These are phyloP conservation scores for Bipolaris gigantea DNA, from an alignment of 2,329 filamentous ascomycete genomes.

Conservation along the genomic window DNA sequence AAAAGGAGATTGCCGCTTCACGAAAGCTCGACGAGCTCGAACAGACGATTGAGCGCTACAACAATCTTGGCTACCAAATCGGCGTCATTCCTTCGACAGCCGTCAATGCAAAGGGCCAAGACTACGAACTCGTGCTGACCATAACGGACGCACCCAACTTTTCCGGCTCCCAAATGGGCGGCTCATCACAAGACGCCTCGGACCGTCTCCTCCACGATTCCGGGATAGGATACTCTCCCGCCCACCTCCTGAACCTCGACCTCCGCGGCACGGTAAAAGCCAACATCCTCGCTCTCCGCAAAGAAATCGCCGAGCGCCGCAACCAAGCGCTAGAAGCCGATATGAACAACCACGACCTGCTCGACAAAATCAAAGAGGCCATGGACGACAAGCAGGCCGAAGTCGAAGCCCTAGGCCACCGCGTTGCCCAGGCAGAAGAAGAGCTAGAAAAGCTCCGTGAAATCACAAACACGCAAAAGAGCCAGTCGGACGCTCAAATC, in stretches of 20 bases:
- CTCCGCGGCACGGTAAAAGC: conserved; percentile 80
- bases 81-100: conserved; percentile 85
- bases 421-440: conserved; percentile 83
- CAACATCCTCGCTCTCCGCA: conserved; percentile 75
- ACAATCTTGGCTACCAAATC: conserved; percentile 91
- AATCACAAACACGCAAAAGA: conserved; percentile 80
- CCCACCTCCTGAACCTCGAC: conserved; percentile 86
- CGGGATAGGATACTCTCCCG: conserved; percentile 84
- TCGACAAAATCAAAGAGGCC: conserved; percentile 93
- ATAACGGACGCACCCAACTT: conserved; percentile 80
- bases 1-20: conserved; percentile 86
- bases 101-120: conserved; percentile 77
- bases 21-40: conserved; percentile 90
- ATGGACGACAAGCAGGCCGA: conserved; percentile 95
- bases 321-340: conserved; percentile 82
- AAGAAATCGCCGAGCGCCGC: conserved; percentile 88
- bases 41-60: conserved; percentile 84
- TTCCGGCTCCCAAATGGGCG: conserved; percentile 54
- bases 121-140: conserved; percentile 84
- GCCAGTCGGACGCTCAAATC: conserved; percentile 88
- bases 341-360: conserved; percentile 89
- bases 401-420: conserved; percentile 87
- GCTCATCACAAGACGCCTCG: conserved; percentile 51
- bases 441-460: conserved; percentile 95
- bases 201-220: conserved; percentile 82